A percentile compares a stretch with the other conserved stretches of the same genome.
These are phyloP conservation scores for Cryphonectria naterciae DNA, from an alignment of 2,329 filamentous ascomycete species.

Conservation along the genomic window DNA sequence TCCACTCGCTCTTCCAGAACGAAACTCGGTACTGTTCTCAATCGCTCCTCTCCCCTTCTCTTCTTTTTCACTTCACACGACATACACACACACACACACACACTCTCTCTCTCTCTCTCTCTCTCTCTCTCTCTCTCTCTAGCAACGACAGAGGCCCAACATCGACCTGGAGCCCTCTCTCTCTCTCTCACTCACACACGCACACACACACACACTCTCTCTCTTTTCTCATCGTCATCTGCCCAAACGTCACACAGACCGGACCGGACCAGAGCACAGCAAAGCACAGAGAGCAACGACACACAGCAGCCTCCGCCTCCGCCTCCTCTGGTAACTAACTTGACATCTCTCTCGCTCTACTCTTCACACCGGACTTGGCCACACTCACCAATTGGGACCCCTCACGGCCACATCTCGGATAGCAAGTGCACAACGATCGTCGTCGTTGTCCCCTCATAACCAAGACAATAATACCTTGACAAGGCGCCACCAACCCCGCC, in stretches of 20 bases:
- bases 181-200: not conserved
- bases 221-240: not conserved
- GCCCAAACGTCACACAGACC: not conserved
- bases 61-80: not conserved
- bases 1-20: not conserved
- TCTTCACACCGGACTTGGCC: constrained; percentile 9
- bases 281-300: not conserved
- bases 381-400: not conserved
- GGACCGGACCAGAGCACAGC: not conserved
- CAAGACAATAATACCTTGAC: constrained; percentile 11
- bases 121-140: not conserved
- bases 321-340: not conserved
- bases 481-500: constrained; percentile 18
- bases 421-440: constrained; percentile 13
- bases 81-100: not conserved
- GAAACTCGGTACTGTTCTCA: not conserved
- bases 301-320: not conserved
- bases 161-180: not conserved
- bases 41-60: not conserved
- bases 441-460: constrained; percentile 13
- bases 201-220: not conserved
- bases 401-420: not conserved
- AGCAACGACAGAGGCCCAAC: not conserved
- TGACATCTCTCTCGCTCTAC: not conserved
- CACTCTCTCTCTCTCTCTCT: too few species aligned